These are phyloP conservation scores for Colletotrichum horii DNA, from an alignment of 2,329 filamentous ascomycete genomes.

Conservation along the genomic window DNA sequence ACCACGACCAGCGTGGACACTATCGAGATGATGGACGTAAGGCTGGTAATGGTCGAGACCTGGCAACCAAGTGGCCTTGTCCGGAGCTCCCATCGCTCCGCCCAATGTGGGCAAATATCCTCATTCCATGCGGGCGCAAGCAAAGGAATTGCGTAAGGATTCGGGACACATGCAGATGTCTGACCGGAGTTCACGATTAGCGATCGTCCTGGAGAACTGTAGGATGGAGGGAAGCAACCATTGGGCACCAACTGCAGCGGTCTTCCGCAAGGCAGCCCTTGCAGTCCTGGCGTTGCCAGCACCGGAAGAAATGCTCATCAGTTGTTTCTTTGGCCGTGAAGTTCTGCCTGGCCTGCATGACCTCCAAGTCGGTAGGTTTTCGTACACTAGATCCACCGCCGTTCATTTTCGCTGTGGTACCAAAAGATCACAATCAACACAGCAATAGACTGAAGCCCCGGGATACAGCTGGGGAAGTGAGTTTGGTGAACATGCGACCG, in stretches of 20 bases:
- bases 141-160: conserved; percentile 47
- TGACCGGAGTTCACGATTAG: conserved; percentile 26
- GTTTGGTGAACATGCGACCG: background rate
- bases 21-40: conserved; percentile 39
- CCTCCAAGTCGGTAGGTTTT: background rate
- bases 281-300: conserved; percentile 58
- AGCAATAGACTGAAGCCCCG: background rate
- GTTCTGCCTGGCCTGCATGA: conserved; percentile 26
- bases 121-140: conserved; percentile 56
- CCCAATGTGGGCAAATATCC: conserved; percentile 57
- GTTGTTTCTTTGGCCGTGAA: conserved; percentile 32
- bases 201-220: background rate
- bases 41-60: conserved; percentile 45
- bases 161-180: conserved; percentile 62
- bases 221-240: conserved; percentile 39
- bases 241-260: conserved; percentile 59
- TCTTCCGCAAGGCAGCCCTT: conserved; percentile 46
- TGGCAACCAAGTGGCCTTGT: conserved; percentile 43
- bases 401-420: background rate
- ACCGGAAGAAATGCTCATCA: conserved; percentile 49
- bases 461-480: background rate
- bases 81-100: conserved; percentile 45
- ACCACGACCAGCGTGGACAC: conserved; percentile 32
- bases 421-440: background rate
- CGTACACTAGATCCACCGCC: background rate